phyloP scores from a whole-genome alignment of 2,329 filamentous ascomycete genomes.

The Aureobasidium uvarum region DNA sequence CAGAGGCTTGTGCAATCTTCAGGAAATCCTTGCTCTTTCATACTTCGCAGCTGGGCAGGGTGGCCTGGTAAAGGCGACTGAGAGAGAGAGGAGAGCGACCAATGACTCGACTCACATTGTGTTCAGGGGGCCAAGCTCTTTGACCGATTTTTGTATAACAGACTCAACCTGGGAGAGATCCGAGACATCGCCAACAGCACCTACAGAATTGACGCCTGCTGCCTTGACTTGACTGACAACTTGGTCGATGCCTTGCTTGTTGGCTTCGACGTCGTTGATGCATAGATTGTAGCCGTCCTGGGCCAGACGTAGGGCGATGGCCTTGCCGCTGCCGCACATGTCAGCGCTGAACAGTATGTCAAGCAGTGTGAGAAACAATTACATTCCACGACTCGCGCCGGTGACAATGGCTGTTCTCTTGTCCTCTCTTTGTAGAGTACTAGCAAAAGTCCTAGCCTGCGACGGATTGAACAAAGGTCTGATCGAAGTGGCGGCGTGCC shows the following conservation, averaged over 20 bases:
- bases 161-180: slow-evolving; percentile 53
- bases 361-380: neutral
- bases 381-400: slow-evolving; percentile 40
- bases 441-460: slow-evolving; percentile 22
- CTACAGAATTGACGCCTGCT: slow-evolving; percentile 54
- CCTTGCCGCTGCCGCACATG: slow-evolving; percentile 52
- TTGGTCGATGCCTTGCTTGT: slow-evolving; percentile 54
- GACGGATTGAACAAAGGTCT: neutral
- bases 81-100: neutral
- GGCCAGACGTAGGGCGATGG: slow-evolving; percentile 63
- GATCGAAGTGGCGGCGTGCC: slow-evolving; percentile 5
- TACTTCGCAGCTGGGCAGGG: neutral
- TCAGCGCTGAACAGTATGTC: neutral
- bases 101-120: slow-evolving; percentile 43
- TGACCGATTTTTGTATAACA: slow-evolving; percentile 54
- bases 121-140: slow-evolving; percentile 54
- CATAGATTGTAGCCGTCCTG: slow-evolving; percentile 65
- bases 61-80: neutral
- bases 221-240: slow-evolving; percentile 54
- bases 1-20: neutral
- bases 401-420: slow-evolving; percentile 39
- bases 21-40: neutral
- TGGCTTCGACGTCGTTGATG: slow-evolving; percentile 60
- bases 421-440: neutral
- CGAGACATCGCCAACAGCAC: slow-evolving; percentile 62